These are phyloP conservation scores for Leccinum subgranulosum DNA, from an alignment of 768 basidiomycete species.

Conservation along the genomic window DNA sequence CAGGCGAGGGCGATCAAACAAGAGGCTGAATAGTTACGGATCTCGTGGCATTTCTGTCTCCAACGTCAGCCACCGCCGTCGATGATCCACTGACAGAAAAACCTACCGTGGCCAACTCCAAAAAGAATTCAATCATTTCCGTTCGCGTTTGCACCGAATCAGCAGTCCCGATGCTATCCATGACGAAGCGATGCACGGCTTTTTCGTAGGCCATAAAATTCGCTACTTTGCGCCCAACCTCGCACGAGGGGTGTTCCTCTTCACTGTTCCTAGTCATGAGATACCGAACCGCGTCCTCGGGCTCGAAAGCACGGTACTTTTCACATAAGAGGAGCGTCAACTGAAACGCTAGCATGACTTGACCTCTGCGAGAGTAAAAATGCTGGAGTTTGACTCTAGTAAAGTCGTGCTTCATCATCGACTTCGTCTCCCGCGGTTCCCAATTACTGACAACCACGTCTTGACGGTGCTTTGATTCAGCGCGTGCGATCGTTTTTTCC, in stretches of 20 bases:
- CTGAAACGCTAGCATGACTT: conserved; percentile 45
- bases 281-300: conserved; percentile 41
- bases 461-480: conserved; percentile 17
- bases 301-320: conserved; percentile 38
- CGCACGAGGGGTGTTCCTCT: conserved; percentile 22
- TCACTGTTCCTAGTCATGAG: conserved; percentile 35
- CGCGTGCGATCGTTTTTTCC: conserved; percentile 24
- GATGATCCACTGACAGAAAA: neutral
- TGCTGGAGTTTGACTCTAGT: conserved; percentile 27
- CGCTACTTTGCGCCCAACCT: conserved; percentile 28
- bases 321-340: conserved; percentile 38
- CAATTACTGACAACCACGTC: conserved; percentile 21
- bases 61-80: neutral
- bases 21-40: conserved; percentile 46
- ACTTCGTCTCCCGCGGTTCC: conserved; percentile 26
- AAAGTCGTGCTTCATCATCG: conserved; percentile 29
- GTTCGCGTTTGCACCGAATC: conserved; percentile 18
- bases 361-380: conserved; percentile 37
- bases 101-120: conserved; percentile 43
- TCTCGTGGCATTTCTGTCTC: conserved; percentile 40
- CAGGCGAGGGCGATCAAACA: conserved; percentile 42
- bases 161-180: conserved; percentile 33
- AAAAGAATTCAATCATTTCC: conserved; percentile 39
- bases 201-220: conserved; percentile 35
- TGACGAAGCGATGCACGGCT: conserved; percentile 41